Base-by-base conservation (phyloP, 2,329 filamentous ascomycete species). In the Rutstroemia sp. region DNA sequence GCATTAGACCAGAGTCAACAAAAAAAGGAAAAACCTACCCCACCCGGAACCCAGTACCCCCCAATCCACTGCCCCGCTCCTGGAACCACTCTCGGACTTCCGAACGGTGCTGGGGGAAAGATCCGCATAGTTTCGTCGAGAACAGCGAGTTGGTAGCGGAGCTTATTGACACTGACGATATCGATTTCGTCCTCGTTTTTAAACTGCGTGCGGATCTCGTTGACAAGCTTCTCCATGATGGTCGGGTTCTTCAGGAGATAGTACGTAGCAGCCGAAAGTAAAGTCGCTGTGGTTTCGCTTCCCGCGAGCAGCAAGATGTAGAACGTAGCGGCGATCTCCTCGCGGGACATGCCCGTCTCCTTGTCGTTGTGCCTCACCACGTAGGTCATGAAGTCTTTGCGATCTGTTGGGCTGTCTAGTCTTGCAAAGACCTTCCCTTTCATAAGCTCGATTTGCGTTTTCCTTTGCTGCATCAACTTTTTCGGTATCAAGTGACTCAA, bases 141-240 rank as follows among this genome's bases (percentile, higher is more conserved):
- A 21, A 48, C 42, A 2, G 53, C 53, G 16, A 41, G 12, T 19
- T 48, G 38, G 21, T 58, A 58, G 19, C 23, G 38, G 6, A 58
- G 25, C 37, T 53, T 38, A 14, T 30, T 57, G n/a, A 47, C 37
- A 27, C 46, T 51, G 4, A 34, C 19, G 14, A 74, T 56, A 23
- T 64, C 70, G 48, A 79, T 77, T 3, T 77, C 73, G 0, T 68
- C 65, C 27, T 72, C 67, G 0, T 48, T 60, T 1, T 57, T 54
- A 53, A 77, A 78, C 0, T 67, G 34, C 0, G 65, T 60, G 0
- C 75, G 72, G 0, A 78, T 66, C 62, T 79, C 76, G 0, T 67
- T n/a, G 0, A 60, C 63, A 9, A 76, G 46, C 25, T 61, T 71
- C 59, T 65, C 44, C 4, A 72, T 59, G 1, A 58, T 60, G 0